Base-by-base conservation (phyloP, 345 rosid species). In the Excoecaria cochinchinensis region DNA sequence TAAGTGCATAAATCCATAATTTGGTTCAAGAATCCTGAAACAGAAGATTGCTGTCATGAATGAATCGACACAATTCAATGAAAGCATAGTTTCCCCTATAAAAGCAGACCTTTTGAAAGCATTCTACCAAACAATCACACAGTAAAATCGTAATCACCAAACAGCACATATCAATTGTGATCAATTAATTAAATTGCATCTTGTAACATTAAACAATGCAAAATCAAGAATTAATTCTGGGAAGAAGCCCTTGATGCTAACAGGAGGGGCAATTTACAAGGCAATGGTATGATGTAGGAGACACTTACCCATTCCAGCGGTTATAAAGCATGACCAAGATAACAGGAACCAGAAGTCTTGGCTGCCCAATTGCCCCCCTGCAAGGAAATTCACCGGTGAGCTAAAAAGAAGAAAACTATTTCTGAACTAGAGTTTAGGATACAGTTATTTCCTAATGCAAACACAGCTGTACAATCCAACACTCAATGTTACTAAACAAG, bases 301-400 rank as follows among this genome's bases (percentile, higher is more conserved):
- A 52, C 39, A 40, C 94, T 90, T 84, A 95, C 97, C 40, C 87
- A 74, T 95, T 95, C 97, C 97, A 95, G 53, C 97, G 91, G 70
- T 91, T 91, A 83, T 82, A 95, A 75, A 95, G 60, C 99, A 95
- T 95, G 85, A 95, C 97, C 85, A 95, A 84, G 51, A 82, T 86
- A 71, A 88, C 97, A 22, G 99, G 99, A 81, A 95, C 93, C 21
- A 95, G 81, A 74, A 95, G 80, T 83, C 99, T 92, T 4, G 99
- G 97, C 83, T 91, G 97, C 55, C 82, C 92, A 73, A 85, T 64
- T 79, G 95, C 97, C 67, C 97, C 97, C 84, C 97, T 95, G 83
- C 78, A 83, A 84, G 67, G 65, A 56, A 70, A 63, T 73, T 70
- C 9, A 62, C 58, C 57, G 53, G 1, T 67, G 69, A 80, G 59